Evolutionary conservation across 352 stramenopile genomes (phyloP), one percentile per base, ranked within the genome.

Genomic region (Peronospora farinosa): DNA sequence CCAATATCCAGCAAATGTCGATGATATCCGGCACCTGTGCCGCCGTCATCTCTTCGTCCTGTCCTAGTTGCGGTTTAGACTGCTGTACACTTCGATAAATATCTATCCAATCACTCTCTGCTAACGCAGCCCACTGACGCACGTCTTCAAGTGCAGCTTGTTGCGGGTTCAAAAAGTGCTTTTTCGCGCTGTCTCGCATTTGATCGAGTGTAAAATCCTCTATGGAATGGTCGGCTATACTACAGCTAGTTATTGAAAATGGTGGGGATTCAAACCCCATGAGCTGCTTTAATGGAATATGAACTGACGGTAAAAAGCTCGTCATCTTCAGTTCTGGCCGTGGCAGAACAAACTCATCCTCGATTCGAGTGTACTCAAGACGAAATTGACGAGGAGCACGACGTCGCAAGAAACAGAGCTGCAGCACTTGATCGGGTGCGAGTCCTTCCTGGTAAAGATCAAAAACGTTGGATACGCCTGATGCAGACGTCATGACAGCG

Each of bases 401-500:
- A 25, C 61, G 66, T 13, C 78, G 61, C 9, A 81, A 65, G 47
- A 67, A 88, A 27, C 73, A 72, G 41, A 88, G 53, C 30, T 81
- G 78, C 30, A 88, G 60, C 25, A 72, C 66, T 36, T 86, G 78
- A 12, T 86, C 69, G 0, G 69, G 28, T 7, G 45, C 37, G 21
- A 79, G 40, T 4, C 78, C 78, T 47, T 71, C 52, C 40, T 88
- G 78, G 42, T 88, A 88, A n/a, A 88, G 63, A 21, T 68, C 63
- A 48, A 86, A 86, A 17, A 83, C 54, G 19, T 44, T 51, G 17
- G 44, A 27, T 3, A 9, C 23, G 8, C 21, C 12, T 31, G 25
- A 32, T 3, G 37, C 17, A 27, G 45, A 21, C 31, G 52, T 19
- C 35, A 31, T 44, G 11, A 2, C 10, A 6, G 11, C 33, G 27